Evolutionary conservation across 371 early-diverging fungal genomes (phyloP), one percentile per base, ranked within the genome.

Genomic region (Mortierella polycephala): DNA sequence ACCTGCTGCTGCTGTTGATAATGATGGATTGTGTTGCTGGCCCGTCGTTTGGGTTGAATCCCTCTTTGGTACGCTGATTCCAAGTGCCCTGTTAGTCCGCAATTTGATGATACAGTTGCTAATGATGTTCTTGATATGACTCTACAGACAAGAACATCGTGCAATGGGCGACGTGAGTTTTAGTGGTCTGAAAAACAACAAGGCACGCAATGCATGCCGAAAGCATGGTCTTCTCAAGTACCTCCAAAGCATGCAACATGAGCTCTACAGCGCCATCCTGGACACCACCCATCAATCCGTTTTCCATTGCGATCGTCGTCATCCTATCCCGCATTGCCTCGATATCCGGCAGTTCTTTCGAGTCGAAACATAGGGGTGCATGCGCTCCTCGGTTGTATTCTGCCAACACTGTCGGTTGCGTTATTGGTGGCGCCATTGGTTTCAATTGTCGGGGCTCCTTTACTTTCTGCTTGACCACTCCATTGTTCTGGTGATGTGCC

Each of bases 241-340:
- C 91, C 84, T 93, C 93, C 62, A 92, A 86, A 4, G 91, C 91
- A 70, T 91, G 90, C 21, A 92, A 61, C 86, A 93, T 85, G 21
- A 91, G 84, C 67, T 90, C 87, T 20, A 91, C 89, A 7, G 87
- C 82, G 44, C 91, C 91, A 40, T 89, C 87, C 16, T 87, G 85
- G 0, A 91, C 88, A 9, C 93, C 93, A 12, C 88, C 90, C 39
- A 89, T 53, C 53, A 93, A 74, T 2, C 93, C 93, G 64, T 91
- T 87, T 72, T 93, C 92, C 65, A 91, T 65, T 7, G 93, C 92
- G 39, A 91, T 85, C 7, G 90, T 88, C 7, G 88, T 87, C 92
- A 93, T 91, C 44, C 94, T 83, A n/a, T 90, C 84, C 64, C 85
- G 86, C 56, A 93, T 81, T 7, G 89, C 84, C 11, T 92, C 90